Evolutionary conservation across 495 filamentous ascomycete genomes (phyloP).

Genomic region (Hyaloscypha hepaticicola): DNA sequence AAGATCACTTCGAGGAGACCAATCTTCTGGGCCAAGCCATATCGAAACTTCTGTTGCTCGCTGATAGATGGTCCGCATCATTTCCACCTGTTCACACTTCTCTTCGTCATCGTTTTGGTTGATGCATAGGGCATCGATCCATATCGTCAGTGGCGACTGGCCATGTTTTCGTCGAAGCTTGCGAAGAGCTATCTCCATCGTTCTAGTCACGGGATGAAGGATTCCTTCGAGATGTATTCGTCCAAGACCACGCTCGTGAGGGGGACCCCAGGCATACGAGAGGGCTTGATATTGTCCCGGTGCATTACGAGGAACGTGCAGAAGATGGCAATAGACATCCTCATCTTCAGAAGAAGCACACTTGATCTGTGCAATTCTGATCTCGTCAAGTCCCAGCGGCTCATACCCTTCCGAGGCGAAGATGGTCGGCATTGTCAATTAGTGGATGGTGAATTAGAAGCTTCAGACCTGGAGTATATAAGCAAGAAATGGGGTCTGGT

Average conservation of each 20-base stretch:
- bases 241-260: not conserved
- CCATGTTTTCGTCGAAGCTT: not conserved
- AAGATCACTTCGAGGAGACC: not conserved
- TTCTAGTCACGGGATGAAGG: not conserved
- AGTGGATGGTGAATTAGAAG: too few species aligned
- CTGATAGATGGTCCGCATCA: constrained; percentile 22
- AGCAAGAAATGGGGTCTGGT: too few species aligned
- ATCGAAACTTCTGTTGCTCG: constrained; percentile 10
- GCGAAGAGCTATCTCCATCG: constrained; percentile 5
- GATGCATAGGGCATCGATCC: constrained; percentile 25
- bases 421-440: not conserved
- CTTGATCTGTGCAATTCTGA: constrained; percentile 3
- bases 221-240: not conserved
- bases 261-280: constrained; percentile 33
- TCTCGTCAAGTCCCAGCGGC: not conserved
- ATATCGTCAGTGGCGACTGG: constrained; percentile 2
- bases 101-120: constrained; percentile 22
- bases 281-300: constrained; percentile 22
- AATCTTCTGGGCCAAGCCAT: constrained; percentile 11
- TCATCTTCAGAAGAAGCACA: not conserved
- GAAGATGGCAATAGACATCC: not conserved
- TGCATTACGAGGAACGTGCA: not conserved
- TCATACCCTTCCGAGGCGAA: not conserved
- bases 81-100: constrained; percentile 15
- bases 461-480: too few species aligned